These are phyloP conservation scores for Camelina sativa DNA, from an alignment of 345 rosid species.

Conservation along the genomic window DNA sequence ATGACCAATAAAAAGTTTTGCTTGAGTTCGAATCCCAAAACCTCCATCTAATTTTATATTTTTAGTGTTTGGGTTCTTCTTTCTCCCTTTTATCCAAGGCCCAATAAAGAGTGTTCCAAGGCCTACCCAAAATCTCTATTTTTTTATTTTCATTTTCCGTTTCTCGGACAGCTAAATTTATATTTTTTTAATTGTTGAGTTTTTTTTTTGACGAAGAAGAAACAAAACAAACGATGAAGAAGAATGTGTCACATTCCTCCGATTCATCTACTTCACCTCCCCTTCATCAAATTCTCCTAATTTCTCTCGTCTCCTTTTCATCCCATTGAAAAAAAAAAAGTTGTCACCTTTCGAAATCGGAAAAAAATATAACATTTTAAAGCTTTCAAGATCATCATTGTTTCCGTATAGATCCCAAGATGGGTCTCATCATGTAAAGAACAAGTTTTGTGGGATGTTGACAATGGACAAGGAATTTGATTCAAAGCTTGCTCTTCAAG, in stretches of 20 bases:
- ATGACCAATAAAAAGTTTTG: no score
- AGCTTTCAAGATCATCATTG: constrained; percentile 20
- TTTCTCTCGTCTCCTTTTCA: constrained; percentile 23
- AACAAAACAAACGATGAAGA: background rate
- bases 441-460: constrained; percentile 60
- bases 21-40: no score
- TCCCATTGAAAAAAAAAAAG: background rate
- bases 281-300: constrained; percentile 43
- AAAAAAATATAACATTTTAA: constrained; percentile 4
- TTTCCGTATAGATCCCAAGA: constrained; percentile 16
- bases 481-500: constrained; percentile 85
- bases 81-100: no score
- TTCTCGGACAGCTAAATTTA: no score
- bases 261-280: constrained; percentile 47
- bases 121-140: no score
- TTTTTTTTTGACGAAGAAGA: background rate
- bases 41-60: no score
- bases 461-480: constrained; percentile 94
- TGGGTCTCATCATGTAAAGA: constrained; percentile 37
- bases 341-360: constrained; percentile 15
- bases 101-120: no score
- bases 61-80: no score
- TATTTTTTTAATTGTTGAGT: background rate
- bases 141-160: no score
- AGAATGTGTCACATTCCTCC: constrained; percentile 41